Evolutionary conservation across 2,329 filamentous ascomycete species (phyloP), one percentile per base, ranked within the genome.

Genomic region (Penicillium sp.): DNA sequence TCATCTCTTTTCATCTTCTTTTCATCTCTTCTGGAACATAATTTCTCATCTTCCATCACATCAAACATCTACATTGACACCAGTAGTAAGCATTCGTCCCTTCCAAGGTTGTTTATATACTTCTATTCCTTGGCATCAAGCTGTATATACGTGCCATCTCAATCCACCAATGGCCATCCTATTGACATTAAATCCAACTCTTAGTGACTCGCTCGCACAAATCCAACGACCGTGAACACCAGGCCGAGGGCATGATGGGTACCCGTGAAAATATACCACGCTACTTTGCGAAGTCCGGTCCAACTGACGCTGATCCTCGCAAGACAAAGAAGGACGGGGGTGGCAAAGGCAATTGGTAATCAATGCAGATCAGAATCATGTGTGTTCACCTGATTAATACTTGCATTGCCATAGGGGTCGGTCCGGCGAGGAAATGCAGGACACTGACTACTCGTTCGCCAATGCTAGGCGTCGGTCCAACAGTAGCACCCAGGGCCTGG

Each of bases 171-270:
- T 38, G 22, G 18, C 10, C 14, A 50, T 26, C 11, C 7, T 14
- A 51, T 22, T 51, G 13, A 51, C 37, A 13, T 2, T 2, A 31
- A 26, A 43, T 4, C 14, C 16, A 43, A 35, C 20, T 11, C 7
- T 7, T 18, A 96, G 92, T 99, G 93, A 97, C 94, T 81, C 93
- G 94, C 75, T 95, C 93, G 64, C 90, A 93, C 85, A 99, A 97
- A 82, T 85, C 83, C 81, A 96, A 92, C 79, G 91, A 96, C 78
- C 92, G 92, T 79, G 89, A 95, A 82, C 89, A 96, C 80, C 85
- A 86, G 69, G 89, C 84, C 64, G 89, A 94, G 68, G 89, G 89
- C 72, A 86, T 85, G 56, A 86, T 85, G 59, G 75, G 81, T 50
- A 81, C 85, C 53, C 82, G 89, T 62, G 89, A 94, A 65, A 84